Base-by-base conservation (phyloP, 2,329 filamentous ascomycete genomes). In the Beauveria brongniartii region DNA sequence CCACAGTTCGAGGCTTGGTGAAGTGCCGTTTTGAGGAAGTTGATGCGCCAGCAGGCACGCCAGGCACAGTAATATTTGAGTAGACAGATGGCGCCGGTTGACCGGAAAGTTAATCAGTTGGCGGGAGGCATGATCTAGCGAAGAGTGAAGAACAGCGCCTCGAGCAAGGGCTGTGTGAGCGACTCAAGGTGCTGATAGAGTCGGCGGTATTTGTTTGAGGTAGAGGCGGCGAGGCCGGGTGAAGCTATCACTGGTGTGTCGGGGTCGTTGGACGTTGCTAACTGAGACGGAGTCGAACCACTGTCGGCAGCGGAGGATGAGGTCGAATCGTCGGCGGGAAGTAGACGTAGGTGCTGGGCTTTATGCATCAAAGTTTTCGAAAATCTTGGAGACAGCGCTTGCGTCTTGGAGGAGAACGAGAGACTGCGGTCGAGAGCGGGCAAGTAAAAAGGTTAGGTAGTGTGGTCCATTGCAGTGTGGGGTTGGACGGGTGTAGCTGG, bases 211-310 rank as follows among this genome's bases (percentile, higher is more conserved):
- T 20, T 18, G 24, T 3, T 3, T 18, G n/a, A n/a, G 47, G 56
- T 34, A 20, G 47, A 44, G n/a, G 24, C 56, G 46, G 48, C 57
- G 41, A n/a, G 50, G 41, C 48, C n/a, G 22, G 41, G 43, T 48
- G 57, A 53, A 41, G 57, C 50, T 54, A 50, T 60, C 57, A 34
- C 50, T 41, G 50, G 28, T 40, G 14, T 43, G 48, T 59, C 41
- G 37, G 40, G 2, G 41, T 22, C 28, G 57, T 41, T 41, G 50
- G 50, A 28, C 16, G 41, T 18, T 47, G 20, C 3, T 26, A 7
- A 28, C 40, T n/a, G 40, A 16, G 22, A 28, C 50, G 20, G 30
- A 14, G 16, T 16, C 10, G 57, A 46, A 44, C 3, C 37, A n/a
- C 40, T 22, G n/a, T 34, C 56, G 48, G 14, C 14, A 26, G 40